Evolutionary conservation across 2,329 filamentous ascomycete species (phyloP).

Genomic region (Epichloe uncinata): DNA sequence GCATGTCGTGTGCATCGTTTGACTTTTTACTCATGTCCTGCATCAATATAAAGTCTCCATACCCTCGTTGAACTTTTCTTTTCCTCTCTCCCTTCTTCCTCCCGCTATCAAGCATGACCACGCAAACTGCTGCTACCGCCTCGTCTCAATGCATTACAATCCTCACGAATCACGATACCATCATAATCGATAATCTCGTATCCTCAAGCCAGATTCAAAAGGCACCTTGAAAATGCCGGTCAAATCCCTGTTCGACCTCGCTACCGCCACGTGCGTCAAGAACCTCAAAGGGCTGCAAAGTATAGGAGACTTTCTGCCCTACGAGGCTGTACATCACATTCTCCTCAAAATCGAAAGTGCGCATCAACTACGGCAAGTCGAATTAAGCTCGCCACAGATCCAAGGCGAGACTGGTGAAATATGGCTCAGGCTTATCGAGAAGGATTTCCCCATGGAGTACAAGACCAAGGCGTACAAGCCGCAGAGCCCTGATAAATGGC

Average conservation of each 20-base stretch:
- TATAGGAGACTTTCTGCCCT: slow-evolving; percentile 58
- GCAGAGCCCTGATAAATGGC: slow-evolving; percentile 57
- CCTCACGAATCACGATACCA: neutral
- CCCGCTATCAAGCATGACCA: neutral
- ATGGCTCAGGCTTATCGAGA: slow-evolving; percentile 68
- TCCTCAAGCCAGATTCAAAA: neutral
- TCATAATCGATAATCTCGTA: neutral
- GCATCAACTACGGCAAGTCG: slow-evolving; percentile 60
- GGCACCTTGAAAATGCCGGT: slow-evolving; percentile 22
- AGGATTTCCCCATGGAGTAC: slow-evolving; percentile 56
- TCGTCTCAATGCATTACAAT: neutral
- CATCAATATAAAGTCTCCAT: neutral
- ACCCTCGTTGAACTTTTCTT: neutral
- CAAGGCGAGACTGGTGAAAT: slow-evolving; percentile 54
- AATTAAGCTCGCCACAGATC: slow-evolving; percentile 65
- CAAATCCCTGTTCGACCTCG: slow-evolving; percentile 38
- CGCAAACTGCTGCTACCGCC: neutral
- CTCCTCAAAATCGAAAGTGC: slow-evolving; percentile 60
- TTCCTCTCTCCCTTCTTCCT: neutral
- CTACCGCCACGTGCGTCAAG: slow-evolving; percentile 36
- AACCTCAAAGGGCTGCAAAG: slow-evolving; percentile 47
- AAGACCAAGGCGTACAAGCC: slow-evolving; percentile 51
- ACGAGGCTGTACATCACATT: slow-evolving; percentile 47
- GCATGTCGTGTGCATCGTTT: too few species aligned
- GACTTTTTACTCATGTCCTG: neutral